A percentile compares a stretch with the other conserved stretches of the same genome.
Evolutionary conservation across 257 asterid species (phyloP).

Genomic region (Primulina tabacum): DNA sequence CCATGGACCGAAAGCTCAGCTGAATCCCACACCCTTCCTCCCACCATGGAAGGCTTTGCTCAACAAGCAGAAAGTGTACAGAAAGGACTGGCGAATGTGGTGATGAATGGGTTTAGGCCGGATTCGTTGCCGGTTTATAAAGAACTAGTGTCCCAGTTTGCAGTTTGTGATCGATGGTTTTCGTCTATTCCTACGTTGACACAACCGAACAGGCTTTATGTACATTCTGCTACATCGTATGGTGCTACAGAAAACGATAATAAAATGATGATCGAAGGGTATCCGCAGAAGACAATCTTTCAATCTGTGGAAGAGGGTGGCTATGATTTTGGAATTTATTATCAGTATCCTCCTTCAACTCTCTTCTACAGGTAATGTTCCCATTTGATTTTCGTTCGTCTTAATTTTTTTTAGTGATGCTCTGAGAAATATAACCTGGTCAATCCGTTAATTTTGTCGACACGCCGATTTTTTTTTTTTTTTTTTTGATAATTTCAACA

Average conservation of each 20-base stretch:
- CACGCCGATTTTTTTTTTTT: too few relatives aligned
- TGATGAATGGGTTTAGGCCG: slow-evolving; percentile 66
- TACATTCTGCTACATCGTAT: slow-evolving; percentile 68
- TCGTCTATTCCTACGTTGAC: slow-evolving; percentile 57
- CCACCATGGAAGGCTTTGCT: slow-evolving; percentile 76
- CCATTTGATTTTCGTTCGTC: too few relatives aligned
- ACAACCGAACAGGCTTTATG: slow-evolving; percentile 67
- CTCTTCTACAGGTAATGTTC: slow-evolving; percentile 54
- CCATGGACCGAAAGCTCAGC: slow-evolving; percentile 37
- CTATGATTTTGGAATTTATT: slow-evolving; percentile 51
- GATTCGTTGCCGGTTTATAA: slow-evolving; percentile 54
- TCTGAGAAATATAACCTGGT: too few relatives aligned
- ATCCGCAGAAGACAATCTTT: slow-evolving; percentile 68
- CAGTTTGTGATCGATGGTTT: slow-evolving; percentile 81
- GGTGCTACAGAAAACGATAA: slow-evolving; percentile 59
- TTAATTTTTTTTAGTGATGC: too few relatives aligned
- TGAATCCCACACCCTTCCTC: slow-evolving; percentile 22
- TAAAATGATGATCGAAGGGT: slow-evolving; percentile 49
- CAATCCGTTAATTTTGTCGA: too few relatives aligned
- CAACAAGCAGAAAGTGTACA: slow-evolving; percentile 59
- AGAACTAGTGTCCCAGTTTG: slow-evolving; percentile 54
- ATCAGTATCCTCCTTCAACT: slow-evolving; percentile 65
- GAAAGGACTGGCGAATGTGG: slow-evolving; percentile 50
- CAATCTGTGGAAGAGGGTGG: slow-evolving; percentile 61
- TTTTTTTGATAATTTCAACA: too few relatives aligned